Conservation (phyloP, 1,284 basidiomycete genomes). For the Clitocybe nebularis region DNA sequence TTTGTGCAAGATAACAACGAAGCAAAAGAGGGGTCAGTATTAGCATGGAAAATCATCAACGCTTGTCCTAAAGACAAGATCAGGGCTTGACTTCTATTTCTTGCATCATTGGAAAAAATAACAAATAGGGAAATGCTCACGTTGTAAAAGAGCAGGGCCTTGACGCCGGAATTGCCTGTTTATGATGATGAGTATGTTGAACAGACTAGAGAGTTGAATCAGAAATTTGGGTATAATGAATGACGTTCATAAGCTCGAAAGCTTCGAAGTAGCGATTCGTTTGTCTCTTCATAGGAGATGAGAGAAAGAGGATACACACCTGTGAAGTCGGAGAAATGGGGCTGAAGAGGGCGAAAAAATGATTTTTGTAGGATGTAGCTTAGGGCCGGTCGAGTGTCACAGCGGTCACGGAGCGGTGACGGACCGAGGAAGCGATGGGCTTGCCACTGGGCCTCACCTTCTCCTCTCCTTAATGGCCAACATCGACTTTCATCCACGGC, state of each 20-base stretch:
- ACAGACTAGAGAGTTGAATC: constrained; percentile 34
- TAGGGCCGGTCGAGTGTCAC: constrained; percentile 36
- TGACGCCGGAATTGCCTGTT: constrained; percentile 1
- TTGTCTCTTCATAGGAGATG: constrained; percentile 52
- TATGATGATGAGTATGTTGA: constrained; percentile 10
- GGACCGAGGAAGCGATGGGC: constrained; percentile 6
- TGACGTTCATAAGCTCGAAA: constrained; percentile 55
- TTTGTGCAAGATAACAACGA: constrained; percentile 16
- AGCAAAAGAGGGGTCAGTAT: constrained; percentile 53
- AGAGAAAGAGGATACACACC: constrained; percentile 25
- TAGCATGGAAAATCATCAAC: constrained; percentile 81
- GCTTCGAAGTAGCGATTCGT: constrained; percentile 86
- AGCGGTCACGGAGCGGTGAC: constrained; percentile 21
- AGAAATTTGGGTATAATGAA: constrained; percentile 86
- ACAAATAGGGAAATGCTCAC: constrained; percentile 35
- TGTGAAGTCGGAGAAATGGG: constrained; percentile 5
- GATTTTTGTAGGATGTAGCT: constrained; percentile 27
- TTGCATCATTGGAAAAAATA: constrained; percentile 46
- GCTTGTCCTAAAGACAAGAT: constrained; percentile 65
- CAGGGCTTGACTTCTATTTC: constrained; percentile 88
- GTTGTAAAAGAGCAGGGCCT: not conserved
- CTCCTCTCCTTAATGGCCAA: constrained; percentile 52
- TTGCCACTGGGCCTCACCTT: constrained; percentile 27
- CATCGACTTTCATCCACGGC: constrained; percentile 59
- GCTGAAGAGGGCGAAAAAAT: constrained; percentile 15